Percentiles rank a stretch among this genome's conserved stretches.
Conservation (phyloP, 179 eudicot species). For the Silene vulgaris region DNA sequence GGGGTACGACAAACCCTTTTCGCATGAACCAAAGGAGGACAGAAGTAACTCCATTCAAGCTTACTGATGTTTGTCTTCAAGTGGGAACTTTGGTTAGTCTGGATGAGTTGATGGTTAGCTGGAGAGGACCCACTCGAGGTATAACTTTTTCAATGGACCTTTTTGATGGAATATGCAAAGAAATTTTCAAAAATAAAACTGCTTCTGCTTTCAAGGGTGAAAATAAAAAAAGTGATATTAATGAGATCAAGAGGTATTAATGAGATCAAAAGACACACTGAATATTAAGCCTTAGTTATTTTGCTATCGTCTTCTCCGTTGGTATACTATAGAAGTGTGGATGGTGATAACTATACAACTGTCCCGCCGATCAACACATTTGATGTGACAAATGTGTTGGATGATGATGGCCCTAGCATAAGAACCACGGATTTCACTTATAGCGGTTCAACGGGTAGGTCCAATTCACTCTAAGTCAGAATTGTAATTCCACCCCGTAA, state of each 20-base stretch:
- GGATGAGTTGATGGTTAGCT: slow-evolving; percentile 56
- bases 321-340: slow-evolving; percentile 71
- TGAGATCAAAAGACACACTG: slow-evolving; percentile 38
- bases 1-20: slow-evolving; percentile 70
- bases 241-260: slow-evolving; percentile 27
- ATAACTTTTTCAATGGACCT: slow-evolving; percentile 68
- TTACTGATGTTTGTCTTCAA: slow-evolving; percentile 49
- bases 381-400: slow-evolving; percentile 46
- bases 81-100: slow-evolving; percentile 49
- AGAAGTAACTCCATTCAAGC: slow-evolving; percentile 42
- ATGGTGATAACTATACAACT: slow-evolving; percentile 62
- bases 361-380: slow-evolving; percentile 19
- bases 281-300: slow-evolving; percentile 35
- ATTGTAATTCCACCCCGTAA: slow-evolving; percentile 51
- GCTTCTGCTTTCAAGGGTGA: slow-evolving; percentile 51
- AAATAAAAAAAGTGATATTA: slow-evolving; percentile 44
- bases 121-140: slow-evolving; percentile 60
- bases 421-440: slow-evolving; percentile 73
- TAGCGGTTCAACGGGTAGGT: slow-evolving; percentile 71
- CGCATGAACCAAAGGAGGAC: slow-evolving; percentile 59
- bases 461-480: slow-evolving; percentile 61
- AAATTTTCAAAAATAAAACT: slow-evolving; percentile 45
- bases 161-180: slow-evolving; percentile 58
- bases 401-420: slow-evolving; percentile 95
- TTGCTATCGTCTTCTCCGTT: slow-evolving; percentile 60